Evolutionary conservation across 768 basidiomycete genomes (phyloP), one percentile per base, ranked within the genome.

Genomic region (Lactarius hengduanensis): DNA sequence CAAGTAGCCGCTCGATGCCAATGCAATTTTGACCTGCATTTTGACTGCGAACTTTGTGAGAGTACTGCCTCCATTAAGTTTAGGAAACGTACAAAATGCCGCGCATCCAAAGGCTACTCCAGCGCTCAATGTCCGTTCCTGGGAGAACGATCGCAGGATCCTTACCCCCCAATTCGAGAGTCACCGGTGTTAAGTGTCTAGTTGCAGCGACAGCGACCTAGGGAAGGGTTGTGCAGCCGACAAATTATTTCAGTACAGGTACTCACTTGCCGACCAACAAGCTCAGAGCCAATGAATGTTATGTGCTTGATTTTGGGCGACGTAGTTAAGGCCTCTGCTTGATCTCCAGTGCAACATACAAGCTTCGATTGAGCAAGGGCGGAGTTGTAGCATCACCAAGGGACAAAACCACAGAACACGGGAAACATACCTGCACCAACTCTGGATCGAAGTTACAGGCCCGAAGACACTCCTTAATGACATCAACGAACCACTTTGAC

Each of bases 21-120:
- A 99, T 96, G 76, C 96, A 99, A 72, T 98, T 98, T 78, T 98
- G 96, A 26, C 96, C 96, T 59, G 85, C 84, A 66, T 94, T 93
- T 80, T 95, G 94, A 81, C 94, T 95, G 56, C 16, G 41, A 20
- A n/a, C 18, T 22, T 30, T 36, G 28, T 65, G 0, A 30, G 26
- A 26, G 41, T 57, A 40, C 45, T 62, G 47, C 30, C 47, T n/a
- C 9, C 15, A 7, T 9, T 40, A 13, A 16, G 30, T 41, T 62
- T 18, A 63, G 54, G 38, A 18, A 18, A 81, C 92, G 75, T 77
- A 96, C 94, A 92, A 98, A 62, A 92, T 85, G 47, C 92, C 96
- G 58, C 96, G 87, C 87, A 97, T 89, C 86, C 90, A 92, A 11
- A 91, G 76, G 67, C 90, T 88, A 18, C 85, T 80, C 84, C 91